These are phyloP conservation scores for Mycena rebaudengoi DNA, from an alignment of 768 basidiomycete genomes.

Conservation along the genomic window DNA sequence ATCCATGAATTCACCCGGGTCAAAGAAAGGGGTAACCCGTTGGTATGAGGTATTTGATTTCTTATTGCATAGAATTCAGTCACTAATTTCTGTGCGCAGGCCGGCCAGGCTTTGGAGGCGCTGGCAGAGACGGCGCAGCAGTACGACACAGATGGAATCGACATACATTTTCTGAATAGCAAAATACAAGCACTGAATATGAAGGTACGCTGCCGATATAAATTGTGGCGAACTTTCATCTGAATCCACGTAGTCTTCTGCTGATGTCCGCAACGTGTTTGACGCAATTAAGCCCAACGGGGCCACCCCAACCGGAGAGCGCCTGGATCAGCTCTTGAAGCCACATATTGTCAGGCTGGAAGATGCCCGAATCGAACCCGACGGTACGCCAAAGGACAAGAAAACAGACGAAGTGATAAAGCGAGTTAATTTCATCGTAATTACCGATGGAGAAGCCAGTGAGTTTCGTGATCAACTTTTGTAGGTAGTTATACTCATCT, in stretches of 20 bases:
- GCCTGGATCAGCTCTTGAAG: conserved; percentile 42
- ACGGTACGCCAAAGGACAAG: conserved; percentile 24
- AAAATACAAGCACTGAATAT: conserved; percentile 41
- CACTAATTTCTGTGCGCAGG: conserved; percentile 43
- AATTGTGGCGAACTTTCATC: background rate
- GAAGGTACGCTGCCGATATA: conserved; percentile 40
- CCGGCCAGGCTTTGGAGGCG: conserved; percentile 53
- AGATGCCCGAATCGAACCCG: conserved; percentile 33
- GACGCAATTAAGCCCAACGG: conserved; percentile 51
- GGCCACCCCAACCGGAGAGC: conserved; percentile 52
- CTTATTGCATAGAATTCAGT: background rate
- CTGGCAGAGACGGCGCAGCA: conserved; percentile 56
- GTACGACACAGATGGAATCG: conserved; percentile 69
- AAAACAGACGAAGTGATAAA: conserved; percentile 49
- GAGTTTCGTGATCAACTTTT: no score
- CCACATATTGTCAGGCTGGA: conserved; percentile 39
- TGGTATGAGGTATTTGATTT: conserved; percentile 58
- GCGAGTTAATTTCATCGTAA: conserved; percentile 64
- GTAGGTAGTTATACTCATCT: no score
- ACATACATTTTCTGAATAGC: conserved; percentile 68
- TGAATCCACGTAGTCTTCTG: conserved; percentile 41
- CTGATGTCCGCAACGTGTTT: conserved; percentile 52
- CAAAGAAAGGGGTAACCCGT: conserved; percentile 34
- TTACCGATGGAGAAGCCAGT: conserved; percentile 74
- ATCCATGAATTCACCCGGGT: conserved; percentile 52